A percentile compares a stretch with the other conserved stretches of the same genome.
Evolutionary conservation across 306 rosid species (phyloP).

Genomic region (Cucurbita ficifolia): DNA sequence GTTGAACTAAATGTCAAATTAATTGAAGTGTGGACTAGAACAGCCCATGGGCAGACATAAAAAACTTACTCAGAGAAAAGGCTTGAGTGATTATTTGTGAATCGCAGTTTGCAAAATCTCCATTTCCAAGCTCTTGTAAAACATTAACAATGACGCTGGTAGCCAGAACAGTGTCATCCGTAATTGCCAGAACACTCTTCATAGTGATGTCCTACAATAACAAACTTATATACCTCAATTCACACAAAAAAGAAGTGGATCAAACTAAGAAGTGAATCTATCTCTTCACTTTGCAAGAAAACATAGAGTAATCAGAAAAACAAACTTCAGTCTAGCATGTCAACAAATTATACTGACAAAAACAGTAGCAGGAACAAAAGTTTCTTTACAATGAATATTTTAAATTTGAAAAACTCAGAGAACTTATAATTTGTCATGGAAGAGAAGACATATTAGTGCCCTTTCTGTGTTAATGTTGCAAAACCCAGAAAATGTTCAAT

Average conservation of each 20-base stretch:
- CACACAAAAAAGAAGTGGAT: background rate
- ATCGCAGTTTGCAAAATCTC: background rate
- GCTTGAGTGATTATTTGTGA: constrained; percentile 9
- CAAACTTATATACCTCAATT: background rate
- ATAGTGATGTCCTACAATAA: background rate
- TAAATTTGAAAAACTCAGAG: background rate
- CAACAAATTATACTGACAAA: background rate
- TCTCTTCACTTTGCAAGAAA: background rate
- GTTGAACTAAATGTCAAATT: background rate
- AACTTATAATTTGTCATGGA: background rate
- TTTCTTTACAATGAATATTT: background rate
- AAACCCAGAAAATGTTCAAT: background rate
- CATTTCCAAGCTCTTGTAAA: constrained; percentile 4
- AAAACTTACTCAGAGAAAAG: background rate
- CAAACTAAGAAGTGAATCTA: background rate
- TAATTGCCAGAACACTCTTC: constrained; percentile 1
- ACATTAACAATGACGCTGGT: background rate
- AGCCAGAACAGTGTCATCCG: background rate
- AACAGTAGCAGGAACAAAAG: background rate
- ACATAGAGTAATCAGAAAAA: background rate
- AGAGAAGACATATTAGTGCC: background rate
- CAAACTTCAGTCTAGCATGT: background rate
- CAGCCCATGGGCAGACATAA: background rate
- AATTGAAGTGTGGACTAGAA: background rate
- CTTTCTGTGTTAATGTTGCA: background rate